phyloP scores from a whole-genome alignment of 2,329 filamentous ascomycete genomes.

The Fusarium sp. region DNA sequence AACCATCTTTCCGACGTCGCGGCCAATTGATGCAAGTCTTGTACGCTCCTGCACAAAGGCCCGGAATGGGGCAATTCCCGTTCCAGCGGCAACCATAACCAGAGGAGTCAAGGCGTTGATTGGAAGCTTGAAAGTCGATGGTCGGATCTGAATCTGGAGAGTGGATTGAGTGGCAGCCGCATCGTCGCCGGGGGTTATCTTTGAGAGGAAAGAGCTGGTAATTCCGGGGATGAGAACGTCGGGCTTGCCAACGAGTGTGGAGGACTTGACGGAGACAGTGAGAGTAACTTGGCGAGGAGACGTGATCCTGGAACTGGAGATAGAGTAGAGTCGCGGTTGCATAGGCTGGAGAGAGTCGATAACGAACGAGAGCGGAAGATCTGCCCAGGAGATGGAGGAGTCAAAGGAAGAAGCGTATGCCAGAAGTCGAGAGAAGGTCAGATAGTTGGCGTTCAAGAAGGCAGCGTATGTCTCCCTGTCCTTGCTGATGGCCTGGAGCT shows the following conservation, averaged over 20 bases:
- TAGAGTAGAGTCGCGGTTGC: not conserved
- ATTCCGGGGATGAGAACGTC: constrained; percentile 8
- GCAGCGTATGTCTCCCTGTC: not conserved
- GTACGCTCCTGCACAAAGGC: not conserved
- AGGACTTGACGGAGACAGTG: constrained; percentile 16
- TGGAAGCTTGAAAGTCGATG: not conserved
- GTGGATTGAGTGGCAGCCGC: not conserved
- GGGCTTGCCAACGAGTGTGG: not conserved
- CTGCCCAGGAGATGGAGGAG: not conserved
- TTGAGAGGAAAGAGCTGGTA: constrained; percentile 5
- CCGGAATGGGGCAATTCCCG: not conserved
- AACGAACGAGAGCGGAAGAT: not conserved
- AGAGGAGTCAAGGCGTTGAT: not conserved
- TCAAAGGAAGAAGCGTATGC: not conserved
- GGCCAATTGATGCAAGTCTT: not conserved
- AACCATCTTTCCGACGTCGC: not conserved
- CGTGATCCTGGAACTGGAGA: not conserved
- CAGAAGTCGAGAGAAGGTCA: not conserved
- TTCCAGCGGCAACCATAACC: not conserved
- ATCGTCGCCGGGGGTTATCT: not conserved
- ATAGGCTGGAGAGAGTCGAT: not conserved
- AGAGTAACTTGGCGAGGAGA: not conserved
- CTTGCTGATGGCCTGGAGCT: not conserved
- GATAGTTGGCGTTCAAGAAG: not conserved
- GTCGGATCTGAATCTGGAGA: not conserved